A percentile compares a stretch with the other conserved stretches of the same genome.
These are phyloP conservation scores for Citrus maxima DNA, from an alignment of 345 rosid genomes.

Conservation along the genomic window DNA sequence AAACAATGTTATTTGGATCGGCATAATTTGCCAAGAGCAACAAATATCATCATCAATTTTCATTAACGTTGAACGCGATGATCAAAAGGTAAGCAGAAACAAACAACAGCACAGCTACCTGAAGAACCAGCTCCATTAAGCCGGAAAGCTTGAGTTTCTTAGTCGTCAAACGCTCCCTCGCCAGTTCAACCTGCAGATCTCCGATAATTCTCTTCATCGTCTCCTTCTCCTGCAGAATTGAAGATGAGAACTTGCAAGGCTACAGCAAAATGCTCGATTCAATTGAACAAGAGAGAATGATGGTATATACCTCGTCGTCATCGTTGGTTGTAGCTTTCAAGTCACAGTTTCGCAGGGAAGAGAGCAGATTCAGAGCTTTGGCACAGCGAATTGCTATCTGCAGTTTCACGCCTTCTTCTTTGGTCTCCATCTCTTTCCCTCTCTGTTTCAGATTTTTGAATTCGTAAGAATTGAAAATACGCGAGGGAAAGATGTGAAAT, in stretches of 20 bases:
- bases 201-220: constrained; percentile 15
- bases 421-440: constrained; percentile 9
- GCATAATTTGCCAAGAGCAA: too few relatives aligned
- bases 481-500: constrained; percentile 1
- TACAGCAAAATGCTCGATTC: neutral
- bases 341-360: constrained; percentile 5
- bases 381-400: constrained; percentile 26
- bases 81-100: constrained; percentile 18
- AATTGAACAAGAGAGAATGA: neutral
- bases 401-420: constrained; percentile 12
- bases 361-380: constrained; percentile 18
- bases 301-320: constrained; percentile 2
- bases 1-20: neutral
- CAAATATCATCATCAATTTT: too few relatives aligned
- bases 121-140: constrained; percentile 26
- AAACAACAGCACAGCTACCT: constrained; percentile 12
- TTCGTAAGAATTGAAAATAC: neutral
- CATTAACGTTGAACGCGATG: neutral
- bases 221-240: constrained; percentile 15
- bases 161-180: constrained; percentile 24
- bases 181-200: constrained; percentile 24
- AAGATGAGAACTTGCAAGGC: neutral
- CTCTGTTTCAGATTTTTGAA: neutral
- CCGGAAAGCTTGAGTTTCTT: constrained; percentile 24
- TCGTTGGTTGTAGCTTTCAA: neutral